These are phyloP conservation scores for Clitocybe nebularis DNA, from an alignment of 1,284 basidiomycete genomes.

Conservation along the genomic window DNA sequence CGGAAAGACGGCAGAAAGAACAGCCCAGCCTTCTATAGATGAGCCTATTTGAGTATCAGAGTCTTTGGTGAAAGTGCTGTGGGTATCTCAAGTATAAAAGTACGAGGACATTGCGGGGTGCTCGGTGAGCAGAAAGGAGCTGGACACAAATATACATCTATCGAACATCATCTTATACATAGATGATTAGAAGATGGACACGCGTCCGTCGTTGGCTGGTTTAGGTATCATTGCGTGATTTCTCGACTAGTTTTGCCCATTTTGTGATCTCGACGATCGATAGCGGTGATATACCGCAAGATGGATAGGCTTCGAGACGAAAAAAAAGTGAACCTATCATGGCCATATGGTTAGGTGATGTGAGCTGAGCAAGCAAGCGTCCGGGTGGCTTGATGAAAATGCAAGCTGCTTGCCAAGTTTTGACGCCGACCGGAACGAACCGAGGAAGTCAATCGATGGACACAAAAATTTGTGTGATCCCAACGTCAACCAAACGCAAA, in stretches of 20 bases:
- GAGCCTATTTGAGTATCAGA: too few species aligned
- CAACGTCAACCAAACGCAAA: conserved; percentile 13
- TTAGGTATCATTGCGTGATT: conserved; percentile 9
- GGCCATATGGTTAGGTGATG: background rate
- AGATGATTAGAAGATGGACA: too few species aligned
- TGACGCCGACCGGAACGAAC: conserved; percentile 11
- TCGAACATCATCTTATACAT: too few species aligned
- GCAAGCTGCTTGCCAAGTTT: background rate
- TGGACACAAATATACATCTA: too few species aligned
- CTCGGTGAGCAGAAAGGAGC: too few species aligned
- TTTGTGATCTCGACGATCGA: conserved; percentile 12
- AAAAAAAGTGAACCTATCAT: background rate
- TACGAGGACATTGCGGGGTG: too few species aligned
- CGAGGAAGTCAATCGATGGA: conserved; percentile 14
- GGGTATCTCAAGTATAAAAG: too few species aligned
- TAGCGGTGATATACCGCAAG: conserved; percentile 1
- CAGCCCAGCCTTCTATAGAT: too few species aligned
- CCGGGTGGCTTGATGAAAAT: background rate
- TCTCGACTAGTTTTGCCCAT: background rate
- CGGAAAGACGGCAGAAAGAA: too few species aligned
- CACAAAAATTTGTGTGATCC: conserved; percentile 13
- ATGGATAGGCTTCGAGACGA: background rate
- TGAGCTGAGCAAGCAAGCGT: background rate
- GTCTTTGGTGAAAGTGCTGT: too few species aligned
- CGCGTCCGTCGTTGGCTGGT: conserved; percentile 8